phyloP scores from a whole-genome alignment of 768 basidiomycete species.

The Crepidotus variabilis region DNA sequence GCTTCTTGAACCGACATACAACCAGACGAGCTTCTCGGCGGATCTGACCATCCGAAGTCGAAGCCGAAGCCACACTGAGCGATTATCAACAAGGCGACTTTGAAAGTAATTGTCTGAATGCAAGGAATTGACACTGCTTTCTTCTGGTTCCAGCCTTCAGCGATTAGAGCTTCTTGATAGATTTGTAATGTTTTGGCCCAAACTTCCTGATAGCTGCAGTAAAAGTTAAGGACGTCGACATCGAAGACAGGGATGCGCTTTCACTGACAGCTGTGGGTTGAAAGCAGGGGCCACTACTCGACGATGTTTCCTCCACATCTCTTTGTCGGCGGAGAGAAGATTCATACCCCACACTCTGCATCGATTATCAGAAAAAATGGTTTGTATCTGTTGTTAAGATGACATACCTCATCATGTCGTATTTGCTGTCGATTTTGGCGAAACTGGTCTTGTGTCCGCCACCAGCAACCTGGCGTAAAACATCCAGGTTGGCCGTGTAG shows the following conservation, averaged over 20 bases:
- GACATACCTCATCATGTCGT: conserved; percentile 15
- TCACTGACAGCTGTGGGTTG: conserved; percentile 34
- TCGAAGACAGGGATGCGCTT: no score
- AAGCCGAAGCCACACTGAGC: conserved; percentile 40
- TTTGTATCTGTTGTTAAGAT: conserved; percentile 27
- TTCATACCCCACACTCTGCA: conserved; percentile 43
- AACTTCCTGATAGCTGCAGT: conserved; percentile 34
- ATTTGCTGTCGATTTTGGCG: conserved; percentile 29
- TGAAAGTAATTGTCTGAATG: conserved; percentile 31
- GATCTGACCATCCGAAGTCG: conserved; percentile 31
- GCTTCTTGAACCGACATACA: conserved; percentile 22
- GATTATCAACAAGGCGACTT: conserved; percentile 29
- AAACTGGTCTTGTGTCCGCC: conserved; percentile 38
- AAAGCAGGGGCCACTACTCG: conserved; percentile 1
- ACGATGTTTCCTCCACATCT: conserved; percentile 2
- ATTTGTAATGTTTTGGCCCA: conserved; percentile 34
- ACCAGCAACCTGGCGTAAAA: conserved; percentile 38
- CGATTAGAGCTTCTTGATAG: conserved; percentile 35
- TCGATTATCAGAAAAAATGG: neutral
- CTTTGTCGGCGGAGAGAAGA: neutral
- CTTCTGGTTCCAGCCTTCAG: conserved; percentile 31
- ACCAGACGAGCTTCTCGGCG: conserved; percentile 28
- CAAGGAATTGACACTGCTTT: conserved; percentile 23
- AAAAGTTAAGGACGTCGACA: neutral
- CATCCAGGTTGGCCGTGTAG: conserved; percentile 43